A percentile compares a stretch with the other conserved stretches of the same genome.
These are phyloP conservation scores for Cyberlindnera xylosilytica DNA, from an alignment of 805 yeast species.

Conservation along the genomic window DNA sequence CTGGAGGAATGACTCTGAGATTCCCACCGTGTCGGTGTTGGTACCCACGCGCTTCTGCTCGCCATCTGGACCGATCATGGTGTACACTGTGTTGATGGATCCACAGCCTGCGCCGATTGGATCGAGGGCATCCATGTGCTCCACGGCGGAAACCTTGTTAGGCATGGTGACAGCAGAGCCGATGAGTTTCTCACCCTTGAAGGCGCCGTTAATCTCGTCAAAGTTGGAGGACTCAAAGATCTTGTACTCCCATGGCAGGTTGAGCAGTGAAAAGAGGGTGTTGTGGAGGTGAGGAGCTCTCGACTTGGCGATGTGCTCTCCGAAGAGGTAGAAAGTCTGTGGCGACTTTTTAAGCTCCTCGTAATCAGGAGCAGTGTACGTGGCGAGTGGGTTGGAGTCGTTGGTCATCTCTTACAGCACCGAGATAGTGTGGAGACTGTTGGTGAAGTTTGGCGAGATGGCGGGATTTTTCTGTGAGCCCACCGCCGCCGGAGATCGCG, in stretches of 20 bases:
- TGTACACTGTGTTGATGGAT: conserved; percentile 26
- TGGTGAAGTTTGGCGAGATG: no score
- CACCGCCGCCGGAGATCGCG: conserved; percentile 5
- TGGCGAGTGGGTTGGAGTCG: neutral
- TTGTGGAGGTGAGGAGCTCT: conserved; percentile 26
- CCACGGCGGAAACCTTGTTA: conserved; percentile 23
- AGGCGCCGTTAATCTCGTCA: conserved; percentile 14
- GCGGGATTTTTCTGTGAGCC: neutral
- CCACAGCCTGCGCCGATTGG: conserved; percentile 26
- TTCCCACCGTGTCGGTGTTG: conserved; percentile 28
- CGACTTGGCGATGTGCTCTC: conserved; percentile 24
- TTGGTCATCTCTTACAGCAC: no score
- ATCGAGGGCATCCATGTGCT: conserved; percentile 22
- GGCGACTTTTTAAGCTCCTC: conserved; percentile 1
- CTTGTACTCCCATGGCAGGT: conserved; percentile 22
- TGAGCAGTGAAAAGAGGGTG: conserved; percentile 18
- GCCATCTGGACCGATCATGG: conserved; percentile 9
- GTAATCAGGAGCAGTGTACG: conserved; percentile 6
- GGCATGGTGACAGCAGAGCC: conserved; percentile 29
- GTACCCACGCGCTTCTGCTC: conserved; percentile 19
- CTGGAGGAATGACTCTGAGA: conserved; percentile 19
- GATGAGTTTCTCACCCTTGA: conserved; percentile 13
- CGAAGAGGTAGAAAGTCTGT: conserved; percentile 24
- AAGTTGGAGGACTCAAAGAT: conserved; percentile 23
- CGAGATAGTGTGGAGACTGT: no score